Evolutionary conservation across 164 flowering plant species (phyloP).

Genomic region (Stephania cephalantha): DNA sequence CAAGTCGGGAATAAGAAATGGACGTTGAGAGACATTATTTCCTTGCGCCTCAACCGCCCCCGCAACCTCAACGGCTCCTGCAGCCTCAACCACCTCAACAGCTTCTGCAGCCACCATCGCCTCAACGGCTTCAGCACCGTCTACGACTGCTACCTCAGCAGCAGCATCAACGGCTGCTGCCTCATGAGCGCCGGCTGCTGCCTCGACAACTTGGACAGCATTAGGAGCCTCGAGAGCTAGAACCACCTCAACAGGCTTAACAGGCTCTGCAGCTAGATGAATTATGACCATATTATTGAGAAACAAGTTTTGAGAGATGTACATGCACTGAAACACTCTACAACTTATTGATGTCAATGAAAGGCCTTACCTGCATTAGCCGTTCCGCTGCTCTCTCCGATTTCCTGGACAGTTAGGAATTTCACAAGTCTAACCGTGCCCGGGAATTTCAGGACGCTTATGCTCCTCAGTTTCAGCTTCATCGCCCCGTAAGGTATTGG

Average conservation of each 20-base stretch:
- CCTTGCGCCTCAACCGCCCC: neutral
- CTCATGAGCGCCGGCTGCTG: no score
- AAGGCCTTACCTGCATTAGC: neutral
- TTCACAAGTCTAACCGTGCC: conserved; percentile 75
- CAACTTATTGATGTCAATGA: neutral
- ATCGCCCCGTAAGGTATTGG: conserved; percentile 44
- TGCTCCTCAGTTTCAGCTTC: conserved; percentile 56
- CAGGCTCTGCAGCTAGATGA: no score
- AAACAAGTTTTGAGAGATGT: neutral
- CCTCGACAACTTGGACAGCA: no score
- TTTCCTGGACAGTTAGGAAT: neutral
- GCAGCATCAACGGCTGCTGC: no score
- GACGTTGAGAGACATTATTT: neutral
- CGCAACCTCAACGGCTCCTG: no score
- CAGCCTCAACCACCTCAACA: no score
- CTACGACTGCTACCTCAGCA: no score
- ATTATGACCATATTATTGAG: neutral
- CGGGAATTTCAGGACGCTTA: conserved; percentile 81
- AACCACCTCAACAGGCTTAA: neutral
- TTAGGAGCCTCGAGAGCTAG: no score
- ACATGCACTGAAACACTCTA: neutral
- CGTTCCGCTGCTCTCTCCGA: no score
- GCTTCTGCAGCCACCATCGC: no score
- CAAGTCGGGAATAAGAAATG: neutral
- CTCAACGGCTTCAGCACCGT: no score